Base-by-base conservation (phyloP, 495 filamentous ascomycete genomes). In the Penicillium macrosclerotiorum region DNA sequence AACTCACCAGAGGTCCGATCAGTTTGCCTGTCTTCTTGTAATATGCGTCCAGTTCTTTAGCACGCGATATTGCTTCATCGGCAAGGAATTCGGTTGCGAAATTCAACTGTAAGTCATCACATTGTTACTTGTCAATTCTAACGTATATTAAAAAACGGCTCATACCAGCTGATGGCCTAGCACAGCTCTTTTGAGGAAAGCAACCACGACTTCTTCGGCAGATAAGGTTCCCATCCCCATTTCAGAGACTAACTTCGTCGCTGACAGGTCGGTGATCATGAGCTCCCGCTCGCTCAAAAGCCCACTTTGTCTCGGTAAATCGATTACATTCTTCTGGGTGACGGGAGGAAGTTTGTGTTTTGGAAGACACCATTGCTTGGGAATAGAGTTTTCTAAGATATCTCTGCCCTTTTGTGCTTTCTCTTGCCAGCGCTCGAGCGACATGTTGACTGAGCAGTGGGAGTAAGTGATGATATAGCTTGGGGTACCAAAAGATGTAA, bases 31-130 rank as follows among this genome's bases (percentile, higher is more conserved):
- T 69, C 29, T 51, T 43, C 37, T 64, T 40, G 34, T 51, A 69
- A 39, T 76, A 73, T 7, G 62, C 60, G 60, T 88, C 86, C 16
- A 86, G 71, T 25, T 74, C 63, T 24, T 66, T 70, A 4, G 84
- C 85, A 11, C 77, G 68, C n/a, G 68, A 59, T 14, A 88, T 68
- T 2, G 84, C 86, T 25, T 70, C 62, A 9, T 80, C 75, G 37
- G 84, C 83, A 53, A 85, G 71, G 38, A 84, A 82, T 45, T 90
- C 85, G 3, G 79, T 82, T 3, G 84, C 72, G 46, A 84, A 87
- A 54, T 86, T 83, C 43, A 72, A 68, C 68, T 74, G 18, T 4
- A 43, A 6, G 0, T 26, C 4, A n/a, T 17, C 9, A 42, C 33
- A 44, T 22, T 25, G 17, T 17, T 12, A 6, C 8, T 16, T 9